Base-by-base conservation (phyloP, 441 rosid genomes). In the Breynia disticha region DNA sequence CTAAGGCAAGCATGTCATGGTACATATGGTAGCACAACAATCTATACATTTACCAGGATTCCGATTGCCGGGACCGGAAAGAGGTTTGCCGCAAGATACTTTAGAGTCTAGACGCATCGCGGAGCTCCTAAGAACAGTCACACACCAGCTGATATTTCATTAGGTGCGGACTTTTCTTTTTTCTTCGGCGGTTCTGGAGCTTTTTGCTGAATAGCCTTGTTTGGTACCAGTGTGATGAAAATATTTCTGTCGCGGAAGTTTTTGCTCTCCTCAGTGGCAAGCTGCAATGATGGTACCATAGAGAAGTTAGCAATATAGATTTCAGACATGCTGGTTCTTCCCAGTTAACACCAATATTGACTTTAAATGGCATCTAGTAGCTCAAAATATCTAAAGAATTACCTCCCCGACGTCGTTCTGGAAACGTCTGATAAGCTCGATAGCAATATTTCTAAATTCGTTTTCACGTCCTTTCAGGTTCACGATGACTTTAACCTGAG, bases 371-470 rank as follows among this genome's bases (percentile, higher is more conserved):
- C 35, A 28, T 28, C 35, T 28, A 28, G 3, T 2, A 4, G 1
- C 7, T 28, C 8, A 9, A 41, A 11, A 41, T 9, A 41, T 11
- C 44, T 41, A 9, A 41, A 41, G 44, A 41, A 41, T 1, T 79
- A 86, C 90, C 95, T 89, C 97, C 15, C 93, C 96, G 46, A 87
- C 67, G 69, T 87, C 93, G 59, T 71, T 81, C 74, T 83, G 96
- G 77, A 90, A 83, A 62, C 86, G 88, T 59, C 79, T 74, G 35
- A 87, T 74, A 19, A 90, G 95, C 64, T 83, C 90, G 64, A 83
- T 85, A 46, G 95, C 98, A n/a, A 65, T 85, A 67, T 83, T 91
- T 70, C 95, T 80, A 64, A 87, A 87, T 21, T 87, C 94, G 45
- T 87, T 82, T 74, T 91, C 95, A 61, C 95, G 87, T 12, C 96